phyloP scores from a whole-genome alignment of 331 rosid genomes.

The Quercus lobata region DNA sequence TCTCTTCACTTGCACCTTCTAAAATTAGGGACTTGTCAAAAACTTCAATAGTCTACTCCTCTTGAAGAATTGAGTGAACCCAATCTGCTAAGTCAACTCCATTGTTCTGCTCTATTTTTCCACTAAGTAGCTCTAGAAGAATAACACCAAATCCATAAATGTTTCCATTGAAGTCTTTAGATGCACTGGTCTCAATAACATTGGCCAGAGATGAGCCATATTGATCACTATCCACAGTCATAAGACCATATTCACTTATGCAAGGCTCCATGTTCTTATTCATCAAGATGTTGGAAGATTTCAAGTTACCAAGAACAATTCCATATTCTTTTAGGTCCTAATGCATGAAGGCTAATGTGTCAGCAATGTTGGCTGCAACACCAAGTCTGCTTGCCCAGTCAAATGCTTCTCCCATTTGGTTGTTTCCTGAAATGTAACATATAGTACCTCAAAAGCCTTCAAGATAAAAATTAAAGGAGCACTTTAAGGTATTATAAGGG shows the following conservation, averaged over 20 bases:
- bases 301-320: slow-evolving; percentile 69
- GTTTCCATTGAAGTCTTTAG: slow-evolving; percentile 40
- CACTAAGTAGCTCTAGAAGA: slow-evolving; percentile 82
- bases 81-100: slow-evolving; percentile 70
- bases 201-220: slow-evolving; percentile 13
- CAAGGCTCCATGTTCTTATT: slow-evolving; percentile 64
- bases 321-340: slow-evolving; percentile 42
- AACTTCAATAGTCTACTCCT: slow-evolving; percentile 92
- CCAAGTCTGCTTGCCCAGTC: slow-evolving; percentile 71
- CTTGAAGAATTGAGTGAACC: slow-evolving; percentile 68
- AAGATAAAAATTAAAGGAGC: background rate
- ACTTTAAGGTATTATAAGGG: background rate
- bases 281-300: slow-evolving; percentile 74
- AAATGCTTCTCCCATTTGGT: slow-evolving; percentile 23
- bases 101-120: slow-evolving; percentile 54
- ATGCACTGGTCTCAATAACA: background rate
- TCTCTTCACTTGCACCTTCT: slow-evolving; percentile 76
- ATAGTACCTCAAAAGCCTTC: background rate
- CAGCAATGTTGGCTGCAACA: slow-evolving; percentile 46
- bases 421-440: slow-evolving; percentile 26
- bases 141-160: slow-evolving; percentile 69
- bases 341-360: slow-evolving; percentile 78
- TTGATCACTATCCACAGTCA: slow-evolving; percentile 16
- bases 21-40: slow-evolving; percentile 53
- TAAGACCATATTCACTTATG: slow-evolving; percentile 75